Conservation (phyloP, 441 rosid species). For the Raphanus hybrid region DNA sequence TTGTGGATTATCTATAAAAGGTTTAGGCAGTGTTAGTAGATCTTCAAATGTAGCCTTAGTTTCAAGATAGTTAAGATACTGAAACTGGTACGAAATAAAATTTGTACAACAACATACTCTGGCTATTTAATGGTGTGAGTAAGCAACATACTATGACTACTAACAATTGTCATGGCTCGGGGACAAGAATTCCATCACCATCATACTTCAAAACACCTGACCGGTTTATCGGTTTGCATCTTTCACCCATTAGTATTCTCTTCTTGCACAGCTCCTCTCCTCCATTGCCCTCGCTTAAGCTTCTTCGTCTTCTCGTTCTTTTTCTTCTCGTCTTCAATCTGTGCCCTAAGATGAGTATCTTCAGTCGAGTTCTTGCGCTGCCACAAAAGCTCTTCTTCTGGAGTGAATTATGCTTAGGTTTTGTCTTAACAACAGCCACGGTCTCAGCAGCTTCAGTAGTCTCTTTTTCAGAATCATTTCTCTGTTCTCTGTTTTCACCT, state of each 20-base stretch:
- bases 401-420: slow-evolving; percentile 4
- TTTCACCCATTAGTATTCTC: slow-evolving; percentile 82
- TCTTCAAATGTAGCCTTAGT: slow-evolving; percentile 19
- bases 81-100: slow-evolving; percentile 16
- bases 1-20: neutral
- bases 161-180: slow-evolving; percentile 41
- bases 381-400: slow-evolving; percentile 20
- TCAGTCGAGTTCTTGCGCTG: neutral
- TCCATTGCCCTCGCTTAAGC: neutral
- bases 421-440: neutral
- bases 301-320: neutral
- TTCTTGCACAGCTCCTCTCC: slow-evolving; percentile 65
- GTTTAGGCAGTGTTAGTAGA: slow-evolving; percentile 26
- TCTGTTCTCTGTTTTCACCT: neutral
- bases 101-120: slow-evolving; percentile 27
- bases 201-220: slow-evolving; percentile 62
- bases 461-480: slow-evolving; percentile 4
- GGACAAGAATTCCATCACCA: slow-evolving; percentile 54
- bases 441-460: neutral
- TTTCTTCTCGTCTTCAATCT: slow-evolving; percentile 39
- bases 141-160: neutral
- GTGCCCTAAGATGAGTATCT: slow-evolving; percentile 32
- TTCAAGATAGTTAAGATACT: neutral
- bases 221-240: slow-evolving; percentile 59
- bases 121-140: too few species aligned